A percentile compares a stretch with the other conserved stretches of the same genome.
These are phyloP conservation scores for Pseudozyma hubeiensis DNA, from an alignment of 1,284 basidiomycete species.

Conservation along the genomic window DNA sequence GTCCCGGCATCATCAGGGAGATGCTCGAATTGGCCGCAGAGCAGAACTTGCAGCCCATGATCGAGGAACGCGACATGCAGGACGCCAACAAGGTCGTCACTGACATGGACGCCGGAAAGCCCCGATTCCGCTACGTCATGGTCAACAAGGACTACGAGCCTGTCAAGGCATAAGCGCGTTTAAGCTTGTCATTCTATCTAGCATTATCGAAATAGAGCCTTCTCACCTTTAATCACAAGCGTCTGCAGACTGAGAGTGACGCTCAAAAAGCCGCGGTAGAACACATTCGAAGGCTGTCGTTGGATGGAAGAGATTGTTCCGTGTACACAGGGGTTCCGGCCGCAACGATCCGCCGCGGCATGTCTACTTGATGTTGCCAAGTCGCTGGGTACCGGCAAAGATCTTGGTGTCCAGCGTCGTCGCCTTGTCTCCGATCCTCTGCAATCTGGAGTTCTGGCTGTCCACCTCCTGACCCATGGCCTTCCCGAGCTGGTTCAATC, in stretches of 20 bases:
- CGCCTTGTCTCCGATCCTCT: constrained; percentile 64
- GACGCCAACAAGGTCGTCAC: constrained; percentile 56
- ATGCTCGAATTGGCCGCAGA: constrained; percentile 58
- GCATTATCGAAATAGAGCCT: not conserved
- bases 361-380: constrained; percentile 60
- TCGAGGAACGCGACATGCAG: constrained; percentile 55
- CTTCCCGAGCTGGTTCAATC: constrained; percentile 84
- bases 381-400: constrained; percentile 62
- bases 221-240: not conserved
- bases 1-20: constrained; percentile 66
- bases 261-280: too few relatives aligned
- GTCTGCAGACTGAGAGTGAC: too few relatives aligned
- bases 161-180: constrained; percentile 20
- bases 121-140: constrained; percentile 71
- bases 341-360: not conserved
- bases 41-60: constrained; percentile 56
- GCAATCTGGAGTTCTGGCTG: constrained; percentile 62
- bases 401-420: constrained; percentile 64
- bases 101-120: constrained; percentile 59
- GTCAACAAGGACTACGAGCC: constrained; percentile 68
- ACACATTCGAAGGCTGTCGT: too few relatives aligned
- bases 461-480: constrained; percentile 77
- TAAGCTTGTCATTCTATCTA: too few relatives aligned
- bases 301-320: not conserved
- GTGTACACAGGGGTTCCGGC: too few relatives aligned